Percentiles rank a stretch among this genome's conserved stretches.
Conservation (phyloP, 2,329 filamentous ascomycete genomes). For the Botrytis deweyae region DNA sequence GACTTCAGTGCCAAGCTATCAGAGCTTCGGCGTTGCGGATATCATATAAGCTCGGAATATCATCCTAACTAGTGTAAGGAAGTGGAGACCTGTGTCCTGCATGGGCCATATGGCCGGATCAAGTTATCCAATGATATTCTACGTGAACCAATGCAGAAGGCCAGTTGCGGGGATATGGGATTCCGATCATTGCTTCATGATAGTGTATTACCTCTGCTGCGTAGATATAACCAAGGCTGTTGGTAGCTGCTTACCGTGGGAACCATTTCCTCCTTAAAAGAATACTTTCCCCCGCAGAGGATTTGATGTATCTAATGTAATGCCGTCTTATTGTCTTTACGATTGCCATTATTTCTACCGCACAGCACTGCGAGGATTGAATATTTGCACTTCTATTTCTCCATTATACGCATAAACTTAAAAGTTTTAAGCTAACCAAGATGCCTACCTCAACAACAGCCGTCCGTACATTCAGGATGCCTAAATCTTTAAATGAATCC, state of each 20-base stretch:
- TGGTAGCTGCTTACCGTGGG: constrained; percentile 17
- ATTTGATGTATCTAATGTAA: constrained; percentile 42
- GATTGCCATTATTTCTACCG: constrained; percentile 94
- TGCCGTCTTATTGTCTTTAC: constrained; percentile 80
- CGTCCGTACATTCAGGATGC: constrained; percentile 70
- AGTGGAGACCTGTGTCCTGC: constrained; percentile 28
- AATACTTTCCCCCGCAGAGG: not conserved
- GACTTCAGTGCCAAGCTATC: constrained; percentile 3
- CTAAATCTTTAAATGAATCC: constrained; percentile 71
- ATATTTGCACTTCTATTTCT: constrained; percentile 75
- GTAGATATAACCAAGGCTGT: constrained; percentile 33
- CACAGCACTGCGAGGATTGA: constrained; percentile 82
- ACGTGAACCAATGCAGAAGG: constrained; percentile 20
- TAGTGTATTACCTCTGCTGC: constrained; percentile 13
- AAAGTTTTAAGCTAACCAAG: constrained; percentile 47
- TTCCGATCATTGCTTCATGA: constrained; percentile 26
- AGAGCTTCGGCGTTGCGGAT: constrained; percentile 23
- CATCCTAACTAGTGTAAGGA: constrained; percentile 30
- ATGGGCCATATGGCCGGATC: constrained; percentile 35
- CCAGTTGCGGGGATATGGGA: constrained; percentile 31
- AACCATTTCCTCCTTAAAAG: not conserved
- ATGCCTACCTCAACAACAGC: constrained; percentile 61
- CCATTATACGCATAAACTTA: constrained; percentile 64
- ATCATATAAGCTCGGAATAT: constrained; percentile 27
- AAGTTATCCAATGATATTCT: constrained; percentile 20